Evolutionary conservation across 306 rosid genomes (phyloP), one percentile per base, ranked within the genome.

Genomic region (Vigna hirtella): DNA sequence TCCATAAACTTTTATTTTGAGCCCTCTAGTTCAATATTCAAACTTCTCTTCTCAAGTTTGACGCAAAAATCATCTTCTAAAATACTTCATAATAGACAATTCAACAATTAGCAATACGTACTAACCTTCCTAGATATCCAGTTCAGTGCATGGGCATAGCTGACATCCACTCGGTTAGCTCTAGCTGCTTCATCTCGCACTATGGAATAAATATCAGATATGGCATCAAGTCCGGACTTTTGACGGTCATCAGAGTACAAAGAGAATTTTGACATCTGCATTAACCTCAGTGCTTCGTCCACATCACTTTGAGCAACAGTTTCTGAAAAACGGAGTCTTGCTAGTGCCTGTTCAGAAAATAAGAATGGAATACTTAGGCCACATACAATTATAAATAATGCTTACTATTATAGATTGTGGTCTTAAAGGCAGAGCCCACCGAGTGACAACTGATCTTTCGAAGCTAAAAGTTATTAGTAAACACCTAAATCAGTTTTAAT

Each of bases 221-320:
- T 91, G 47, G 98, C 93, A 86, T 96, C 98, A 40, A 96, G 91
- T 68, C 99, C 99, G 42, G 99, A 93, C 82, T 47, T 91, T 79
- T 95, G 98, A 42, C 96, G 99, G 74, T 95, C 99, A 2, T 93
- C 97, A 0, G 99, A 93, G 83, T 96, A 96, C 80, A 96, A 75
- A 50, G 99, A 96, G 84, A 96, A 96, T 80, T 96, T 93, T 3
- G 98, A 96, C 99, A 96, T 93, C 85, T 96, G 98, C 99, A 96
- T 96, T 83, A 96, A 83, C 81, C 99, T 86, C 77, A 96, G 86
- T 34, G 98, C 97, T 82, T 96, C 99, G 9, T 95, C 99, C 77
- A 95, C 99, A 4, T 95, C 99, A 82, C 98, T 92, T 85, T 95
- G 99, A 83, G 94, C 99, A 79, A 96, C 93, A 8, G 90, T 85